These are phyloP conservation scores for Amaranthus tricolor DNA, from an alignment of 179 eudicot species.

Conservation along the genomic window DNA sequence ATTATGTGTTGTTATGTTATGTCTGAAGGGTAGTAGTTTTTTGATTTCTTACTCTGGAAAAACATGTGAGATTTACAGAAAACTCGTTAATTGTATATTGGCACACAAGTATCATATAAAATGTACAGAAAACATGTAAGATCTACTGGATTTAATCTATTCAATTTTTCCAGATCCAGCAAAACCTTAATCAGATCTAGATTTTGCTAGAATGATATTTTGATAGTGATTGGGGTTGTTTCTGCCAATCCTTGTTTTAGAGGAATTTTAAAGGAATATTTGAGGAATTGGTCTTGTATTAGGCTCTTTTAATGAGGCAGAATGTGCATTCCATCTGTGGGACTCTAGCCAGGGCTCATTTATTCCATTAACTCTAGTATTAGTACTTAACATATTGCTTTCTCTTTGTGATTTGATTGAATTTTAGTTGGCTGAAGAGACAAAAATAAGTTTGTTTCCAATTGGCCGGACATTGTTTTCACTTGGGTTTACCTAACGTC, in stretches of 20 bases:
- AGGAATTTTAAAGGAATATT: neutral
- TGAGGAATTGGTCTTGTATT: neutral
- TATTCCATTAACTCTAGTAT: too few species aligned
- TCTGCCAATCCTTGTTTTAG: neutral
- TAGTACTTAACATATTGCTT: too few species aligned
- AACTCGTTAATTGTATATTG: neutral
- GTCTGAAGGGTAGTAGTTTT: too few species aligned
- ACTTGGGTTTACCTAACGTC: neutral
- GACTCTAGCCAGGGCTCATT: neutral
- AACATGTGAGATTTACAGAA: neutral
- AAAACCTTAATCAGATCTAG: neutral
- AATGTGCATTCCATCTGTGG: neutral
- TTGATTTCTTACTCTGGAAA: neutral
- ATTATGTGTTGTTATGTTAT: too few species aligned
- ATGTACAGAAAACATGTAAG: neutral
- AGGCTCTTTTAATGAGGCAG: neutral
- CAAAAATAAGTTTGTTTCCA: neutral
- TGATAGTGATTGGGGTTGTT: neutral
- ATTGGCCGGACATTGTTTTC: neutral
- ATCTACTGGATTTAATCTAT: neutral
- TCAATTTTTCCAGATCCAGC: neutral
- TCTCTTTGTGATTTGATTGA: neutral
- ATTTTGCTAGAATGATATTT: neutral
- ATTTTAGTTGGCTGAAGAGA: neutral
- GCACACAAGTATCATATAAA: neutral